Base-by-base conservation (phyloP, 225 moss, liverwort and hornwort genomes). In the Rhytidiadelphus loreus region DNA sequence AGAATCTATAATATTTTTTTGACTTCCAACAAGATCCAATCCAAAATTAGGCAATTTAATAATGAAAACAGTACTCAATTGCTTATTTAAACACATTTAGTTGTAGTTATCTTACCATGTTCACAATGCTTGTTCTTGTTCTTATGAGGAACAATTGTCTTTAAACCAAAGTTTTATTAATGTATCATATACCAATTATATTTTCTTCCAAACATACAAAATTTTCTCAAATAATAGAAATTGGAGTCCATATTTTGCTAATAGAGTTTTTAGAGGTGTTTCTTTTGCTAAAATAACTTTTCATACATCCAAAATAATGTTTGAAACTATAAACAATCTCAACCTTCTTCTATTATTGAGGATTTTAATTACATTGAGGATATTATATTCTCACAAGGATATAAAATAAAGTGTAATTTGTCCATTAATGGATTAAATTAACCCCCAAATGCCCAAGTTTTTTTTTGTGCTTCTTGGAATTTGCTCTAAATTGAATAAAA, bases 181-280 rank as follows among this genome's bases (percentile, higher is more conserved):
- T 23, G 7, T 13, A n/a, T 39, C 8, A 69, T 24, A 14, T 8
- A 39, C 13, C 14, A 12, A 41, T 41, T 0, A 70, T 41, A 0
- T 26, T 14, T 70, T 16, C 2, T 0, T 0, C 1, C 0, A 48
- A 74, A 48, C 0, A 2, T 74, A 12, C 7, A 7, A 48, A 19
- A 7, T 7, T 4, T 17, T 18, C 11, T 46, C 12, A 32, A 32
- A 48, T 12, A 48, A 32, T 74, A 32, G 11, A 48, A 48, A 30
- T 46, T 30, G 1, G 43, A 29, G 2, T 44, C 3, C 2, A 17
- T 72, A 29, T 72, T 17, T 2, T 17, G n/a, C n/a, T 9, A 29
- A 44, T 44, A 28, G 16, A 71, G 2, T 10, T 29, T 17, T 17
- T 10, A 6, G 1, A 1, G 2, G 6, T 73, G 2, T 30, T 46